Evolutionary conservation across 2,329 filamentous ascomycete genomes (phyloP), one percentile per base, ranked within the genome.

Genomic region (Gliomastix tumulicola): DNA sequence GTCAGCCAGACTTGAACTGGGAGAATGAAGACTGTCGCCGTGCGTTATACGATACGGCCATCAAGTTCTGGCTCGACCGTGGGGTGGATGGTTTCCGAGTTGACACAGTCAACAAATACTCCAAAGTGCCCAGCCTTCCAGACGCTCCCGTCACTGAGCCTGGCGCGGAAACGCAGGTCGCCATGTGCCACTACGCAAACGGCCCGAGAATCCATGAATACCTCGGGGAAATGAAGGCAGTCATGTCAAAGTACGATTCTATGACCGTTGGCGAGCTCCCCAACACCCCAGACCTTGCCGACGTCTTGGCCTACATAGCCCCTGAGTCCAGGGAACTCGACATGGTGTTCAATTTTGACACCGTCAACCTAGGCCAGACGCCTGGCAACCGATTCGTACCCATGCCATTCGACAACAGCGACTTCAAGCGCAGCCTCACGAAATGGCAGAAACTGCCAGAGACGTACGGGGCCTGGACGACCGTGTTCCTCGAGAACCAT

Each of bases 1-100:
- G 82, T 40, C 83, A 88, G 49, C 84, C 84, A 0, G 85, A 89
- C 47, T 66, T 89, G 12, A 88, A 89, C 57, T 89, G 84, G 82
- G 81, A 88, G 46, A 81, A 81, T 40, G 64, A 68, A 0, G 74
- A 74, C 2, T 74, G 82, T 1, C 70, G 82, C 6, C 58, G 71
- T 28, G 83, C 82, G 1, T 76, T 86, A 7, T 80, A 85, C n/a
- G n/a, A n/a, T 52, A 67, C 81, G 30, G 68, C 43, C 19, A 77
- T 82, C 18, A 33, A 71, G 6, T 88, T 88, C 53, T 89, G 84
- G 83, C 68, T 88, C 2, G 65, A 83, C 39, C 73, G 73, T 18
- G 82, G 82, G 2, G 74, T 82, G 0, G 71, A 79, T 37, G 80
- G 80, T 1, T 84, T 84, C 57, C 69, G 79, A 12, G 73, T 84